A percentile compares a stretch with the other conserved stretches of the same genome.
Evolutionary conservation across 2,329 filamentous ascomycete species (phyloP).

Genomic region (Cladosporium oxysporum): DNA sequence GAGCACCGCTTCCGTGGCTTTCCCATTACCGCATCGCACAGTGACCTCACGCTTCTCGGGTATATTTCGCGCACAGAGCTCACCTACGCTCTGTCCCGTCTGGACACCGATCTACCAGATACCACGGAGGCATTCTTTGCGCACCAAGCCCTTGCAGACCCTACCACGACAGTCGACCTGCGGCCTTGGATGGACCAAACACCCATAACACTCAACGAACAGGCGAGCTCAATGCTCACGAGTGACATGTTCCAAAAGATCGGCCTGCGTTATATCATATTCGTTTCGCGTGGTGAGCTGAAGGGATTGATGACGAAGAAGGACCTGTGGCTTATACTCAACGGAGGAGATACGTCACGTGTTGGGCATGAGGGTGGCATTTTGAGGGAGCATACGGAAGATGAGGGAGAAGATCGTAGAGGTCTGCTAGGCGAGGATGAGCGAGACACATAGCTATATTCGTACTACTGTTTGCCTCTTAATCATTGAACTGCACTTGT

Average conservation of each 20-base stretch:
- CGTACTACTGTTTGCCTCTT: neutral
- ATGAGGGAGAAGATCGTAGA: constrained; percentile 41
- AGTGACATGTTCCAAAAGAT: constrained; percentile 94
- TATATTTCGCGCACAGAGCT: constrained; percentile 95
- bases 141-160: constrained; percentile 79
- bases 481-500: neutral
- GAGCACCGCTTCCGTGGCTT: constrained; percentile 84
- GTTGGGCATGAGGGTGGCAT: constrained; percentile 35
- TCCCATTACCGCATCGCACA: constrained; percentile 78
- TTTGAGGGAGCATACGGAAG: constrained; percentile 39
- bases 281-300: constrained; percentile 77
- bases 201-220: constrained; percentile 81
- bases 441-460: neutral
- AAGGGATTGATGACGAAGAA: constrained; percentile 94
- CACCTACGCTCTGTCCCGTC: constrained; percentile 72
- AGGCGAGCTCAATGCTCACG: constrained; percentile 77
- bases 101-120: constrained; percentile 59
- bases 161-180: constrained; percentile 76
- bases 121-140: constrained; percentile 79
- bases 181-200: constrained; percentile 99
- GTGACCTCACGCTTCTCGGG: constrained; percentile 77
- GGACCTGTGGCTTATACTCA: constrained; percentile 91
- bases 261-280: constrained; percentile 85
- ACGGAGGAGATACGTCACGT: constrained; percentile 63
- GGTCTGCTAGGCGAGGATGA: constrained; percentile 36